Evolutionary conservation across 2,329 filamentous ascomycete species (phyloP), one percentile per base, ranked within the genome.

Genomic region (Penicillium sp.): DNA sequence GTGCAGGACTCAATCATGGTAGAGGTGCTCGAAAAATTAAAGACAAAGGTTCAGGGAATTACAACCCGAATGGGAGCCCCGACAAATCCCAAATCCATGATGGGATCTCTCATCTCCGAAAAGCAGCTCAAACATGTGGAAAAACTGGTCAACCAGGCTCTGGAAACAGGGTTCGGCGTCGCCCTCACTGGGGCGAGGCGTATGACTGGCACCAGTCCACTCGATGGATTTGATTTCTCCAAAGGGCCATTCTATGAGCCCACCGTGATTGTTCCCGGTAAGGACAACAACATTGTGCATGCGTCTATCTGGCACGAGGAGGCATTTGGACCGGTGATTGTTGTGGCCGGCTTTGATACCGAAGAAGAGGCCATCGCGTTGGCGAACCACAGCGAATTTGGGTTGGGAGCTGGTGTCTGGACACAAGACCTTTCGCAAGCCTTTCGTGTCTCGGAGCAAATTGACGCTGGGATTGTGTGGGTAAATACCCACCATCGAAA

Each of bases 401-500:
- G 75, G 0, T 62, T 79, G 0, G 77, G 76, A 1, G 75, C 76
- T 5, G 75, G 75, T 0, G 66, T 80, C 3, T 79, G 76, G 76
- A 78, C 77, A 1, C 69, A 73, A 27, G 74, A 79, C 41, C 66
- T 79, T 8, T 66, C 69, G 0, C 75, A 77, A 53, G 75, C 73
- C 3, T 75, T 75, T 53, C 67, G 75, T 1, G 71, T 78, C 0
- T 72, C 75, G 0, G 72, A 71, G 3, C 62, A 60, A 13, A 77
- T 79, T 12, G 74, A 79, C 13, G 72, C 76, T 1, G 75, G 75
- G 1, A 78, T 78, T 27, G 69, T 73, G 27, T 77, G 62, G 72
- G 66, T 71, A 13, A 79, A 75, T 54, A 75, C 71, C 0, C 84
- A 88, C 66, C 84, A 88, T 63, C 77, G 84, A 29, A 88, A 88